Base-by-base conservation (phyloP, 192 early-diverging fungal genomes). In the Podila minutissima region DNA sequence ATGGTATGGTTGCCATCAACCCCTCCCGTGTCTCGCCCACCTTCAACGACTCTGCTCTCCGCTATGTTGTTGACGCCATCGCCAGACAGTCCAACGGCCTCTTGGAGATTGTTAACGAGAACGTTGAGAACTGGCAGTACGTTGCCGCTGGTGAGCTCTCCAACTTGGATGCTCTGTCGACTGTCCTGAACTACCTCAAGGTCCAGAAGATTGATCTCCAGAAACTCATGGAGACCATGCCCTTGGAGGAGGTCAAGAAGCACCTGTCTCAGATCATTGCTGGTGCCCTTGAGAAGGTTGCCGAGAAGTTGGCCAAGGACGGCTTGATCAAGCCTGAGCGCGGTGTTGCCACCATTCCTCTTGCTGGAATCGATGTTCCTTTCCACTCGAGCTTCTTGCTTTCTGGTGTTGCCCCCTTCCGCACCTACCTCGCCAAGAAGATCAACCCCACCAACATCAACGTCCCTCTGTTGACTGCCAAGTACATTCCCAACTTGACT, bases 41-140 rank as follows among this genome's bases (percentile, higher is more conserved):
- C 20, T 94, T 98, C 79, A 92, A 91, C 75, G 93, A 97, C 84
- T 89, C 92, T 84, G 95, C 92, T 9, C 91, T 98, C 74, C 85
- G 88, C 69, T 92, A 93, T 76, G 87, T 96, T 59, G 93, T 98
- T 20, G 89, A 91, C 67, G 86, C 92, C 37, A 94, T 98, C 83
- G 92, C 93, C 64, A 89, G 91, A 75, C 86, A 90, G 67, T 91
- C 92, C 64, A 87, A 89, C 66, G 91, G 91, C 51, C 85, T 97
- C 22, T 82, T 97, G 67, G 97, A 98, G 74, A 96, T 97, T 73
- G 96, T 98, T 82, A 98, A 98, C 86, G 97, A 91, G 91, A 98
- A 98, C 86, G 96, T 98, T 61, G 95, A 96, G 83, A 96, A 96
- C 88, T 93, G 94, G 90, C 97, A 98, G 85, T 98, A 98, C 71